Evolutionary conservation across 345 rosid genomes (phyloP), one percentile per base, ranked within the genome.

Genomic region (Eucalyptus rudis): DNA sequence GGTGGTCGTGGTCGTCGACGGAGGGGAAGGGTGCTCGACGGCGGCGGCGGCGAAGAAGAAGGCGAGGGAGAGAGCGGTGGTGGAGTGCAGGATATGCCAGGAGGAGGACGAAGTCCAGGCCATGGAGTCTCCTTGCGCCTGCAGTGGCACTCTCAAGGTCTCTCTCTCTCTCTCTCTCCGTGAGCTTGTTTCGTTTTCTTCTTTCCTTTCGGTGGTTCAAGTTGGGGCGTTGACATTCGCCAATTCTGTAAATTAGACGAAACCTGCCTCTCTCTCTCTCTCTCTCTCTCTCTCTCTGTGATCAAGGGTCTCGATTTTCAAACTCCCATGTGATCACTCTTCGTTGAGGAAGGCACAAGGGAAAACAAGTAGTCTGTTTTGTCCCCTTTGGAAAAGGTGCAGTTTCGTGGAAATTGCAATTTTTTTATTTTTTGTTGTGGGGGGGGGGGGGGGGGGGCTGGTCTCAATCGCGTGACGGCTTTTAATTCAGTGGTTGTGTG

Each of bases 11-110:
- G 81, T 71, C 45, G 27, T 71, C 81, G 81, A 71, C 81, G 81
- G 64, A 64, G 87, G 62, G 20, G 86, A 50, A 40, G 89, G 66
- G 36, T 88, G 89, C 44, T 88, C 86, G 31, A 33, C 56, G 56
- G 50, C 62, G 16, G n/a, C 44, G 31, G 22, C 4, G 15, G 64
- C 31, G 59, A 89, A 86, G 47, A 89, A 54, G 51, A 86, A 87
- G 31, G 49, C 79, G 68, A 89, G 87, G 87, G 86, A 79, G 86
- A 59, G 87, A 8, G 87, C 45, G 71, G 88, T 90, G 90, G 93
- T 91, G 88, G 97, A 95, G 92, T 95, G 97, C 79, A 92, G 97
- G 90, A 95, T 95, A 90, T 95, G 97, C 88, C 97, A 95, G 88
- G 97, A 95, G 89, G 97, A 94, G 84, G 96, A 92, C 87, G 91